These are phyloP conservation scores for Clonostachys chloroleuca DNA, from an alignment of 2,329 filamentous ascomycete species.

Conservation along the genomic window DNA sequence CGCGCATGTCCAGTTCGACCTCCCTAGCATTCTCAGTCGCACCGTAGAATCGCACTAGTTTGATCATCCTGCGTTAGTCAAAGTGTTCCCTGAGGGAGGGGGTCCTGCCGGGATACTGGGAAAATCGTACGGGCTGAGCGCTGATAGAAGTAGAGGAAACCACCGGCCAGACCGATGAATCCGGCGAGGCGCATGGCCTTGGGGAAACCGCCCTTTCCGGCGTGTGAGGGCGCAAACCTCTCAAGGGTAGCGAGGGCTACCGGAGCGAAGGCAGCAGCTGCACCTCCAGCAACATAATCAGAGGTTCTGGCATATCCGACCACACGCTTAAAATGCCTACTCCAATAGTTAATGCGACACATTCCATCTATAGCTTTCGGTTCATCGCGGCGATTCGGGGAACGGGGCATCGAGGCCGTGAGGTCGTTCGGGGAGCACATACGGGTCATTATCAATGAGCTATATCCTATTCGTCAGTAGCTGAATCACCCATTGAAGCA, in stretches of 20 bases:
- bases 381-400: not conserved
- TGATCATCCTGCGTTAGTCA: not conserved
- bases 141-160: conserved; percentile 82
- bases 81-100: not conserved
- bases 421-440: conserved; percentile 26
- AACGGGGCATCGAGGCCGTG: not conserved
- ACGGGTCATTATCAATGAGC: conserved; percentile 99
- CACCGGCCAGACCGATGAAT: conserved; percentile 69
- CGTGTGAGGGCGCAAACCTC: conserved; percentile 77
- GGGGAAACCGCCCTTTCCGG: conserved; percentile 77
- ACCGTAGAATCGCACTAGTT: conserved; percentile 87
- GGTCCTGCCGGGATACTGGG: not conserved
- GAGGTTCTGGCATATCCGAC: conserved; percentile 79
- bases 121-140: conserved; percentile 69
- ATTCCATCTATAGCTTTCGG: not conserved
- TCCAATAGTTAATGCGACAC: conserved; percentile 10
- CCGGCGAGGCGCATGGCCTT: conserved; percentile 76
- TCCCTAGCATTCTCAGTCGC: conserved; percentile 90
- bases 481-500: conserved; percentile 10
- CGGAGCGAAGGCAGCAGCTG: conserved; percentile 68
- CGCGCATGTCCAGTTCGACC: conserved; percentile 91
- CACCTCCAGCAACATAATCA: conserved; percentile 72
- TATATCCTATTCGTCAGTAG: conserved; percentile 33
- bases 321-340: conserved; percentile 86
- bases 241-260: conserved; percentile 75